Evolutionary conservation across 345 rosid genomes (phyloP).

Genomic region (Passiflora organensis): DNA sequence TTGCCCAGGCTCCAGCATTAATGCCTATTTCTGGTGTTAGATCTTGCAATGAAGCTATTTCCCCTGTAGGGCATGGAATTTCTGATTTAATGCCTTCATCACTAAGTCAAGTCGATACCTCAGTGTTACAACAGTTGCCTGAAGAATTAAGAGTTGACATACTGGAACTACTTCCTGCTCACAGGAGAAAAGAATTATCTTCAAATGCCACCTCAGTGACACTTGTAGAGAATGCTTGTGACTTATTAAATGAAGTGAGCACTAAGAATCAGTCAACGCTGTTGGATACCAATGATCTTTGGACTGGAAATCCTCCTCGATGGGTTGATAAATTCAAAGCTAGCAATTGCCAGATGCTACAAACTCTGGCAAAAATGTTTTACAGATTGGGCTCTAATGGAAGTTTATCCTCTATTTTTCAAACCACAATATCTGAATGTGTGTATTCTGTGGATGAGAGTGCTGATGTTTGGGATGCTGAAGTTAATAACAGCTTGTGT

Average conservation of each 20-base stretch:
- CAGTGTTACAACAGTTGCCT: slow-evolving; percentile 78
- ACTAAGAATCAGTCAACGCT: slow-evolving; percentile 33
- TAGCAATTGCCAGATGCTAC: slow-evolving; percentile 46
- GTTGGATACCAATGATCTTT: slow-evolving; percentile 31
- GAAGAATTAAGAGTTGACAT: slow-evolving; percentile 68
- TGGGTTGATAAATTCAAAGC: slow-evolving; percentile 66
- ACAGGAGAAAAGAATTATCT: slow-evolving; percentile 36
- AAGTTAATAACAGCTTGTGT: slow-evolving; percentile 40
- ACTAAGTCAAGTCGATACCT: slow-evolving; percentile 70
- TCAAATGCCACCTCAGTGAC: slow-evolving; percentile 28
- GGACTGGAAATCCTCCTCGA: slow-evolving; percentile 72
- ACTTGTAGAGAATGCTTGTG: slow-evolving; percentile 29
- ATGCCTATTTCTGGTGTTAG: slow-evolving; percentile 22
- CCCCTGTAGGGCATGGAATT: slow-evolving; percentile 17
- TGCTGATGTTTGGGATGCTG: slow-evolving; percentile 36
- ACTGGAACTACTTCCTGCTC: slow-evolving; percentile 55
- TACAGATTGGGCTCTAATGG: slow-evolving; percentile 40
- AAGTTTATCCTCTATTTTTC: slow-evolving; percentile 54
- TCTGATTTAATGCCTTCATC: slow-evolving; percentile 68
- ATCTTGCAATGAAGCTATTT: slow-evolving; percentile 24
- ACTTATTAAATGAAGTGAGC: slow-evolving; percentile 16
- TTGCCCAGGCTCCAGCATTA: slow-evolving; percentile 11
- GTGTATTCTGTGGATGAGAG: slow-evolving; percentile 27
- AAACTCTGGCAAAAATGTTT: slow-evolving; percentile 50
- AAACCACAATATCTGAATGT: slow-evolving; percentile 33